Base-by-base conservation (phyloP, 202 grass and related monocot genomes). In the Carex arenaria region DNA sequence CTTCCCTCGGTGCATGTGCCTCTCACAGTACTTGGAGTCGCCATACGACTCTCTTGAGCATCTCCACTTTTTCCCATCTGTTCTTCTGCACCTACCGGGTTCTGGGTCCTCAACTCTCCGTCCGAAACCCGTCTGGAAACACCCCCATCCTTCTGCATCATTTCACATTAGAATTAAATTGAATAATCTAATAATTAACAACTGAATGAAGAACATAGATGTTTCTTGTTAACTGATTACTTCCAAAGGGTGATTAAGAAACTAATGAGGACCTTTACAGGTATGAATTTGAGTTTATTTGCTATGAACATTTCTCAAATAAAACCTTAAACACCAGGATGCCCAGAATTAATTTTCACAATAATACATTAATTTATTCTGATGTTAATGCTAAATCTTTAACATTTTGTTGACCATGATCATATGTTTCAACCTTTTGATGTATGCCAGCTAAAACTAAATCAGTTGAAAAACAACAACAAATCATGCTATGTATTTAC, bases 51-150 rank as follows among this genome's bases (percentile, higher is more conserved):
- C 94, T 83, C 90, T 97, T 14, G 94, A 85, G 87, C 94, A 97
- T 86, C 94, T 89, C 94, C 94, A 97, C 68, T 97, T 97, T 92
- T 97, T 97, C 77, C 94, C 94, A 72, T 97, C 94, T 73, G 94
- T 97, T 43, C 94, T 93, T 83, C 94, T 86, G 90, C 94, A 97
- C 73, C 94, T 86, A 10, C 92, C 94, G 0, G 94, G 94, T 80
- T 97, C 94, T 59, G 81, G 90, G 80, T 97, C 94, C 77, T 85
- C 83, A 45, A 51, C 40, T 66, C 61, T 85, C 53, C 83, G 53
- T 9, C 40, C 71, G 5, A 73, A 85, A 85, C 70, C 69, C 19
- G 61, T 67, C 40, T 66, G 83, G 31, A 85, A 63, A 18, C 54
- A 85, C n/a, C 54, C 83, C 83, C 83, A 85, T 36, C 83, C 71